Conservation (phyloP, 768 basidiomycete genomes). For the Termitomyces sp. region DNA sequence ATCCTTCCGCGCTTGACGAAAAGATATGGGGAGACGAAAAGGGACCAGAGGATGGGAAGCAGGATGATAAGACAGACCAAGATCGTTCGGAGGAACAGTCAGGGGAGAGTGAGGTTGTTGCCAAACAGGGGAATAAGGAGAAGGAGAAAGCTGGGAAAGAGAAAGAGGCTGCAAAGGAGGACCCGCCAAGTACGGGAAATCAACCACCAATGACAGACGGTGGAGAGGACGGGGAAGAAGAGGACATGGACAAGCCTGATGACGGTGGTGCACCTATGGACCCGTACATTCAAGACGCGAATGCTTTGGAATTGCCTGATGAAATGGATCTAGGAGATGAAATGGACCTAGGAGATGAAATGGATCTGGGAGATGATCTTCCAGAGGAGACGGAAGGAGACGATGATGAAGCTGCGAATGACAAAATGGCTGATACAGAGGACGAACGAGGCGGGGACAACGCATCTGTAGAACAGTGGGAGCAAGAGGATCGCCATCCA, state of each 20-base stretch:
- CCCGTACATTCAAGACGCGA: conserved; percentile 69
- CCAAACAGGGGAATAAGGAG: conserved; percentile 60
- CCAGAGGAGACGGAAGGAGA: conserved; percentile 22
- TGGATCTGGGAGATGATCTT: conserved; percentile 23
- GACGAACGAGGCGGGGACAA: conserved; percentile 20
- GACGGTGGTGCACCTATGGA: conserved; percentile 67
- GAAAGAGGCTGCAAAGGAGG: conserved; percentile 20
- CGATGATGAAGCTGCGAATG: conserved; percentile 25
- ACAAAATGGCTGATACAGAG: conserved; percentile 27
- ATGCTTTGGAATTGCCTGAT: conserved; percentile 84
- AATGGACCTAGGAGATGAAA: conserved; percentile 28
- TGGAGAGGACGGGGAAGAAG: conserved; percentile 30
- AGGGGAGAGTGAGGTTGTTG: conserved; percentile 62
- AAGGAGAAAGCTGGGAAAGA: conserved; percentile 24
- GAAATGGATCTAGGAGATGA: conserved; percentile 63
- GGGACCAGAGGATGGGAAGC: conserved; percentile 47
- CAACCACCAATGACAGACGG: conserved; percentile 17
- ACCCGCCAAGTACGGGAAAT: conserved; percentile 12
- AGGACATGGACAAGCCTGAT: conserved; percentile 38
- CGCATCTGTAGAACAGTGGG: conserved; percentile 14
- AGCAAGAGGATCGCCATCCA: conserved; percentile 15
- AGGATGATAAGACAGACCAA: conserved; percentile 52
- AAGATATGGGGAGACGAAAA: conserved; percentile 94
- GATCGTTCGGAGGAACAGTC: conserved; percentile 51
- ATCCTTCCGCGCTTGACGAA: conserved; percentile 86